Base-by-base conservation (phyloP, 2,329 filamentous ascomycete species). In the Lojkania enalia region DNA sequence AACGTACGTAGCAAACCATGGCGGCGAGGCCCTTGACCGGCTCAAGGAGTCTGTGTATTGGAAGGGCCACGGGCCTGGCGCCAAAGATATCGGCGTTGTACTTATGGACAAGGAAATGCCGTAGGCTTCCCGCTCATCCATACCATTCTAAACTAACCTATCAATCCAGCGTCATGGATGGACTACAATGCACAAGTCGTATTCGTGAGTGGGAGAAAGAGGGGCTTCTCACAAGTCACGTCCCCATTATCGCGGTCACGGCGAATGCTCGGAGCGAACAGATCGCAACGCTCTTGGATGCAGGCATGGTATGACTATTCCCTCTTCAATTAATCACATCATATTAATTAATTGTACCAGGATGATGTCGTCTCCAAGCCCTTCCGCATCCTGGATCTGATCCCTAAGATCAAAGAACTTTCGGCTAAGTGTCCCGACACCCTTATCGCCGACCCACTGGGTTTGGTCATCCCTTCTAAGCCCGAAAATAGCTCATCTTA, bases 311-410 rank as follows among this genome's bases (percentile, higher is more conserved):
- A 43, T 21, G 9, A 20, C 6, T 33, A 33, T 11, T 11, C 7
- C 16, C 9, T 6, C 33, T 18, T 19, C 12, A n/a, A 29, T 12
- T 23, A 31, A 36, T 4, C 25, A 35, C 7, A n/a, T 23, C 16
- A 23, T 21, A 3, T 39, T 46, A 3, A 29, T 49, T 52, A 40
- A 46, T 40, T 25, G 6, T 16, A 1, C 5, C 19, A 74, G 72
- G 75, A 78, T 48, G 74, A 77, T 52, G 75, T 78, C 2, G 74
- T 78, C 3, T 70, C 64, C 20, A 78, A 78, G 49, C 76, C 76
- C 0, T 78, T 78, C 51, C 63, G 75, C n/a, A 77, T 77, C 21
- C 67, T 69, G 3, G 75, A 78, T 31, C 56, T 78, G 19, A 64
- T 77, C 14, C 75, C 75, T 1, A 78, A 77, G 59, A 77, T 78